These are phyloP conservation scores for Bretziella fagacearum DNA, from an alignment of 2,329 filamentous ascomycete genomes.

Conservation along the genomic window DNA sequence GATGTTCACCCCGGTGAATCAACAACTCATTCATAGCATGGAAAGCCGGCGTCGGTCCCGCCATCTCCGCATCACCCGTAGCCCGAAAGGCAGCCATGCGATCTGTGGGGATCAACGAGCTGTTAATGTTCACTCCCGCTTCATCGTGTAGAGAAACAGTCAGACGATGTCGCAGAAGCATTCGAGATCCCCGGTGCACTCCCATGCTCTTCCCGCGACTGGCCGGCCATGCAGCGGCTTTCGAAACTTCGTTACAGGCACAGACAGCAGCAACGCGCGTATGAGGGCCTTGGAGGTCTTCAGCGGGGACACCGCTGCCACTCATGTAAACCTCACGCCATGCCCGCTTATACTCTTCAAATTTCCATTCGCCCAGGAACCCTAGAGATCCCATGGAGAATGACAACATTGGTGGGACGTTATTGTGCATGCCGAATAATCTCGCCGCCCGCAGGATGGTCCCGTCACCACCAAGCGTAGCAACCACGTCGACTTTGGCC, in stretches of 20 bases:
- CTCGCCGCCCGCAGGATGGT: conserved; percentile 76
- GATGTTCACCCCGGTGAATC: conserved; percentile 75
- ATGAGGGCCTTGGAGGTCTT: conserved; percentile 26
- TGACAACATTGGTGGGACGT: conserved; percentile 77
- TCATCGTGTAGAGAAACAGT: conserved; percentile 70
- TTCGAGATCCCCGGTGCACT: conserved; percentile 52
- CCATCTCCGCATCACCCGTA: neutral
- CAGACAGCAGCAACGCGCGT: conserved; percentile 21
- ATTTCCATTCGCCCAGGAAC: conserved; percentile 94
- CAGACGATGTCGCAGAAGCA: conserved; percentile 72
- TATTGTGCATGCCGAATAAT: conserved; percentile 52
- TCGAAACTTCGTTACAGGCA: neutral
- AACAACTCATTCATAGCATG: conserved; percentile 89
- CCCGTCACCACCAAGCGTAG: conserved; percentile 84
- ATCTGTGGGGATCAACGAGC: conserved; percentile 29
- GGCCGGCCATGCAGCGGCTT: conserved; percentile 41
- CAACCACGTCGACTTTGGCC: conserved; percentile 70
- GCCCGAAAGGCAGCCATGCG: conserved; percentile 16
- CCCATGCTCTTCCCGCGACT: conserved; percentile 72
- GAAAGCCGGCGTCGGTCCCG: conserved; percentile 21
- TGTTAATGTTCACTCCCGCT: conserved; percentile 43
- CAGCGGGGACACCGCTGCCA: conserved; percentile 35
- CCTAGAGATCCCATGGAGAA: conserved; percentile 96
- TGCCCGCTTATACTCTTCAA: conserved; percentile 77
- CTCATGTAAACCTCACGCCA: conserved; percentile 87